Base-by-base conservation (phyloP, 805 yeast species). In the Maudiozyma saulgeensis region DNA sequence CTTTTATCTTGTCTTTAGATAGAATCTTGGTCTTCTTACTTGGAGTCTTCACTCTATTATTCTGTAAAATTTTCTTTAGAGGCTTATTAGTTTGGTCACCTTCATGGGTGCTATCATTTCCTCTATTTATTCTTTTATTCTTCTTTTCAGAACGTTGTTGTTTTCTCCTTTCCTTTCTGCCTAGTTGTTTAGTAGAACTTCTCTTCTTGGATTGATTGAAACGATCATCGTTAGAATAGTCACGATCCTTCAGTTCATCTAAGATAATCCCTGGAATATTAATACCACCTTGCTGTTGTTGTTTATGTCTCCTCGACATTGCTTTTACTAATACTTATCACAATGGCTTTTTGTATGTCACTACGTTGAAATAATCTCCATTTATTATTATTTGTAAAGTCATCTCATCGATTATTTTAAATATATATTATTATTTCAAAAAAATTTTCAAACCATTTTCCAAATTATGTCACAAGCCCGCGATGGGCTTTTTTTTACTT, bases 181-280 rank as follows among this genome's bases (percentile, higher is more conserved):
- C 62, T 1, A 67, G 38, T 32, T 57, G 62, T 16, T 60, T 57
- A 23, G 43, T 42, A 7, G 65, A 58, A 38, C 56, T 57, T 56
- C 69, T 66, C 58, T 67, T 66, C 62, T 63, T 48, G 54, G 54
- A 44, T 11, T 49, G 58, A 5, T 56, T 49, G 44, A 64, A 70
- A 50, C 73, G 61, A 8, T 65, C 71, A 51, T 72, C 75, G 37
- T 71, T 68, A 40, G 68, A 70, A 31, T 70, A 77, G 19, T 77
- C 77, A 23, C 59, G 63, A n/a, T 50, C 57, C 55, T 61, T 76
- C 68, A 80, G 68, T 61, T 78, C 78, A 53, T 81, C 83, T 43
- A 80, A 59, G 16, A 80, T 60, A 35, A 64, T 56, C 1, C 81
- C 82, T 1, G 85, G 85, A 21, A 80, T 65, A 50, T 79, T 70